Base-by-base conservation (phyloP, 441 rosid genomes). In the Manihot esculenta region DNA sequence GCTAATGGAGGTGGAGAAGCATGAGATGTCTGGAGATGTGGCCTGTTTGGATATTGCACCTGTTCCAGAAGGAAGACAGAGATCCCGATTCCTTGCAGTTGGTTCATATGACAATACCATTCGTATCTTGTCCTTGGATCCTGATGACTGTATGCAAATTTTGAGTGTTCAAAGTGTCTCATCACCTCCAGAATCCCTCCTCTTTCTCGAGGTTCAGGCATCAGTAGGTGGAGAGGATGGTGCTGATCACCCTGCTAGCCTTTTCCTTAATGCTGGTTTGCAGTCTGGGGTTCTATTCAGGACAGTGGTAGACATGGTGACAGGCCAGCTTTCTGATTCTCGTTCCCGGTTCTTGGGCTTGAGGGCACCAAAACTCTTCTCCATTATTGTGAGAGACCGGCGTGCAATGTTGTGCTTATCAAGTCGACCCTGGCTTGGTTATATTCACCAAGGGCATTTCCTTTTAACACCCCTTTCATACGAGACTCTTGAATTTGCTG, bases 371-470 rank as follows among this genome's bases (percentile, higher is more conserved):
- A 94, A 94, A 78, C 87, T 94, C 51, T 94, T 94, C 75, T 88
- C 97, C 62, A 75, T 94, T 74, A 53, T 72, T 68, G 90, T 94
- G 78, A 87, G 97, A 79, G 97, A 94, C 44, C 88, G 92, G 47
- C 89, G 89, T 75, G 96, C 98, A n/a, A 89, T 91, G 97, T 85
- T 92, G 76, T 92, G 98, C 79, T 80, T 94, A 84, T 94, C 99
- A 51, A 94, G 99, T 78, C 87, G 98, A 68, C 96, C 97, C 33
- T 94, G 99, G 99, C 96, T 94, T 76, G 99, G 99, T 54, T 94
- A 89, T 81, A 94, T 94, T 80, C 96, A 90, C 70, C 97, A 87
- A 74, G 99, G 99, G 17, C 91, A 91, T 84, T 94, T 94, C 79
- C 90, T 85, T 73, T 77, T 94, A 77, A 92, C 98, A 14, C 99